Evolutionary conservation across 2,329 filamentous ascomycete species (phyloP).

Genomic region (Fusarium gaditjirri): DNA sequence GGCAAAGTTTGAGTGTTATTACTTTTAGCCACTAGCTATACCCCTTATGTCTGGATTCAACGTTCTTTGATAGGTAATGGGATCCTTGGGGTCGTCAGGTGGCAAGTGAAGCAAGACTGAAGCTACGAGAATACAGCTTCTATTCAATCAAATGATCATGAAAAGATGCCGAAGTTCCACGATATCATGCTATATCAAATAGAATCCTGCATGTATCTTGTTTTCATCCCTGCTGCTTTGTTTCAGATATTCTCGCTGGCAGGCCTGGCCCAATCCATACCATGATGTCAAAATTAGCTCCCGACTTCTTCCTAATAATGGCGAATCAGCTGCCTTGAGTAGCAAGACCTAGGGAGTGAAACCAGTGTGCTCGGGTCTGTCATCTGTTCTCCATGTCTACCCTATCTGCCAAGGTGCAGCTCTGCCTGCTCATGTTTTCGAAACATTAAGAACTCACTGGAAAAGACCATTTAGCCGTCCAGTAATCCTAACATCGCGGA

Average conservation of each 20-base stretch:
- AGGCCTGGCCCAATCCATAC: neutral
- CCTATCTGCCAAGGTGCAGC: fast-evolving
- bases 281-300: neutral
- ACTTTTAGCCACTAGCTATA: neutral
- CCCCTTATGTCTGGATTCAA: fast-evolving
- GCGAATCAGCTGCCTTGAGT: fast-evolving
- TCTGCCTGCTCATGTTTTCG: neutral
- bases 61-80: fast-evolving
- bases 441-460: fast-evolving
- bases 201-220: fast-evolving
- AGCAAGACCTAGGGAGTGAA: neutral
- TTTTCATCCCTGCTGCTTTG: neutral
- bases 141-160: fast-evolving
- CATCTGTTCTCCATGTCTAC: fast-evolving
- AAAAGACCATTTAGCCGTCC: neutral
- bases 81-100: fast-evolving
- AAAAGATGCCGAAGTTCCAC: neutral
- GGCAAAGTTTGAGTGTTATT: neutral
- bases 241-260: neutral
- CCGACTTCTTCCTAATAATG: neutral
- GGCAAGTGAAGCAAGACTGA: neutral
- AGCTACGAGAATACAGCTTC: neutral
- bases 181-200: neutral
- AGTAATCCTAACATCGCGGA: neutral
- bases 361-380: fast-evolving